Percentiles rank a stretch among this genome's conserved stretches.
Conservation (phyloP, 2,329 filamentous ascomycete species). For the Aspergillus melleus region DNA sequence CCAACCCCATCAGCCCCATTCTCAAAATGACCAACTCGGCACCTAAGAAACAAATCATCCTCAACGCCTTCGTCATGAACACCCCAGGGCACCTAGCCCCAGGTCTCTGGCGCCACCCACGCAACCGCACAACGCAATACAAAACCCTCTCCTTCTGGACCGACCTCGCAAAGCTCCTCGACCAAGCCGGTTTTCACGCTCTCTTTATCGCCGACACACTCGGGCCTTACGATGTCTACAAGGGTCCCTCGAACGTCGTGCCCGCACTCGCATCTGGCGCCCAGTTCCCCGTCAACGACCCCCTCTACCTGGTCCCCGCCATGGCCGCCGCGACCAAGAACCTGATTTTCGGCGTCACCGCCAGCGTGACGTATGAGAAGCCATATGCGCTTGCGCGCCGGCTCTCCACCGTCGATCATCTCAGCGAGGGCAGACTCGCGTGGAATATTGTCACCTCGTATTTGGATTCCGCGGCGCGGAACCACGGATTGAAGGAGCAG, state of each 20-base stretch:
- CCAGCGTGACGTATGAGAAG: slow-evolving; percentile 53
- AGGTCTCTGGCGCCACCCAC: slow-evolving; percentile 33
- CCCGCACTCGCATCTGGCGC: slow-evolving; percentile 38
- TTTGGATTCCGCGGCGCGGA: slow-evolving; percentile 43
- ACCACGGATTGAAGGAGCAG: slow-evolving; percentile 41
- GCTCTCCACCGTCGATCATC: slow-evolving; percentile 53
- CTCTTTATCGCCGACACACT: slow-evolving; percentile 51
- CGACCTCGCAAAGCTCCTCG: slow-evolving; percentile 45
- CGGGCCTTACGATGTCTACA: slow-evolving; percentile 45
- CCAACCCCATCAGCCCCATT: not conserved
- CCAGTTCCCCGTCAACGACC: slow-evolving; percentile 41
- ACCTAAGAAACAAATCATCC: slow-evolving; percentile 36
- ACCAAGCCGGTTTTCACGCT: slow-evolving; percentile 48
- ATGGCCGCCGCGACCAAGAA: slow-evolving; percentile 47
- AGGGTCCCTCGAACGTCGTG: slow-evolving; percentile 37
- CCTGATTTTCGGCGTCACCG: slow-evolving; percentile 51
- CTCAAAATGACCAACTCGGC: not conserved
- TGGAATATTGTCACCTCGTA: slow-evolving; percentile 53
- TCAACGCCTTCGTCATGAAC: slow-evolving; percentile 47
- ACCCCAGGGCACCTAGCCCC: slow-evolving; percentile 43
- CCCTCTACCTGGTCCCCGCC: slow-evolving; percentile 41
- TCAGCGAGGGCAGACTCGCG: slow-evolving; percentile 49
- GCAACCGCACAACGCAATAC: slow-evolving; percentile 34
- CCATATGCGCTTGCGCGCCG: slow-evolving; percentile 54
- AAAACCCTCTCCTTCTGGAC: slow-evolving; percentile 47